These are phyloP conservation scores for Globisporangium echinulatum DNA, from an alignment of 352 stramenopile genomes.

Conservation along the genomic window DNA sequence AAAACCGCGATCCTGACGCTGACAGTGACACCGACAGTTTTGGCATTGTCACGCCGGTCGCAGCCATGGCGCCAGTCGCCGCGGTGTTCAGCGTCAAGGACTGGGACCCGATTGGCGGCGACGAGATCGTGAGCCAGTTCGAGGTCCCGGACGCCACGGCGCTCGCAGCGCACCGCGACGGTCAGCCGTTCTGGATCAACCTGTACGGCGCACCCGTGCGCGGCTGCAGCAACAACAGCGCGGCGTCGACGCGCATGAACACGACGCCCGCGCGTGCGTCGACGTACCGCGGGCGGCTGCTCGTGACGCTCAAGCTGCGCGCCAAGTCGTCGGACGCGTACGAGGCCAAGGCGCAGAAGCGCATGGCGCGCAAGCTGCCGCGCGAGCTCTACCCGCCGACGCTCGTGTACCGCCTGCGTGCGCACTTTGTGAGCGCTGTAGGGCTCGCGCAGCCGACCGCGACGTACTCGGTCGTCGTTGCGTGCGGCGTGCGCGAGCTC, in stretches of 20 bases:
- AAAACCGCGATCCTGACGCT: no score
- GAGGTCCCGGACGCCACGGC: conserved; percentile 32
- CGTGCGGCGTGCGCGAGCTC: conserved; percentile 54
- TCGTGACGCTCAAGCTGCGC: conserved; percentile 52
- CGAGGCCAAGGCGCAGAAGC: conserved; percentile 69
- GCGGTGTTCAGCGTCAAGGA: conserved; percentile 58
- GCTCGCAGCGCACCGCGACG: conserved; percentile 20
- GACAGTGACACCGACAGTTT: background rate
- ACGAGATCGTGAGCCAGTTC: conserved; percentile 57
- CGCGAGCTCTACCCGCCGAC: conserved; percentile 41
- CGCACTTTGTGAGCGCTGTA: conserved; percentile 55
- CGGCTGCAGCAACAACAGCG: conserved; percentile 35
- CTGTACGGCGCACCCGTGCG: conserved; percentile 62
- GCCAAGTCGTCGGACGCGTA: conserved; percentile 49
- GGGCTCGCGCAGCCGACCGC: conserved; percentile 37
- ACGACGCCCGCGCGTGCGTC: conserved; percentile 40
- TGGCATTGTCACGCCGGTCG: background rate
- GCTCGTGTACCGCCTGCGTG: conserved; percentile 55
- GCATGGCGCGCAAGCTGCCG: conserved; percentile 41
- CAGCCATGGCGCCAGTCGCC: background rate
- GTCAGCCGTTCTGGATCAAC: conserved; percentile 64
- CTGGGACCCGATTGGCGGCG: conserved; percentile 55
- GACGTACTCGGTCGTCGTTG: conserved; percentile 45
- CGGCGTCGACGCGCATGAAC: conserved; percentile 54
- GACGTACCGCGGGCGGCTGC: conserved; percentile 73